phyloP scores from a whole-genome alignment of 2,329 filamentous ascomycete species.

The Nigrospora sphaerica region DNA sequence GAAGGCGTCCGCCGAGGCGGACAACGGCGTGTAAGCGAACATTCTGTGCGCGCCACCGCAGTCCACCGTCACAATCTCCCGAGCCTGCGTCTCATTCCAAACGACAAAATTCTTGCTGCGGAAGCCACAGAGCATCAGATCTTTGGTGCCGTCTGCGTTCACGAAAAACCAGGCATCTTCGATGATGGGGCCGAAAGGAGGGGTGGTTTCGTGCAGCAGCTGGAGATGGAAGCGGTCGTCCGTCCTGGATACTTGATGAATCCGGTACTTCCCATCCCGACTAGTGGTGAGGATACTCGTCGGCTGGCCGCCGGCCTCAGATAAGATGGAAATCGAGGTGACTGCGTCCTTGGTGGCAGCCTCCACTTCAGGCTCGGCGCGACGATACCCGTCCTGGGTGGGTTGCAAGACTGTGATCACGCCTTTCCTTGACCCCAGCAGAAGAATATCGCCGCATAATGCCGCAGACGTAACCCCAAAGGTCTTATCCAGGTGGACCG shows the following conservation, averaged over 20 bases:
- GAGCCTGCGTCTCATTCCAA: conserved; percentile 67
- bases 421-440: conserved; percentile 49
- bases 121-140: conserved; percentile 75
- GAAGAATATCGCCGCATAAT: conserved; percentile 30
- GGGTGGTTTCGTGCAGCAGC: conserved; percentile 59
- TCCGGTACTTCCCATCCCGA: conserved; percentile 68
- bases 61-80: conserved; percentile 64
- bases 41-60: conserved; percentile 81
- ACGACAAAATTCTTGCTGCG: conserved; percentile 71
- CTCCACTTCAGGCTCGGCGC: conserved; percentile 24
- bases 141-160: conserved; percentile 24
- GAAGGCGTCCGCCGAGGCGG: conserved; percentile 22
- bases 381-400: conserved; percentile 15
- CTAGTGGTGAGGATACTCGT: conserved; percentile 61
- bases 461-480: conserved; percentile 43
- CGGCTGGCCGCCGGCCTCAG: conserved; percentile 27
- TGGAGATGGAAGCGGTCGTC: conserved; percentile 20
- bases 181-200: conserved; percentile 69
- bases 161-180: conserved; percentile 59
- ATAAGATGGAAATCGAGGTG: conserved; percentile 58
- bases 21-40: conserved; percentile 46
- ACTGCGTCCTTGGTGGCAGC: conserved; percentile 54
- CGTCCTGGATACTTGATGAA: conserved; percentile 40
- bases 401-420: conserved; percentile 31
- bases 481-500: conserved; percentile 34